Conservation (phyloP, 768 basidiomycete genomes). For the Leccinum truebloodii region DNA sequence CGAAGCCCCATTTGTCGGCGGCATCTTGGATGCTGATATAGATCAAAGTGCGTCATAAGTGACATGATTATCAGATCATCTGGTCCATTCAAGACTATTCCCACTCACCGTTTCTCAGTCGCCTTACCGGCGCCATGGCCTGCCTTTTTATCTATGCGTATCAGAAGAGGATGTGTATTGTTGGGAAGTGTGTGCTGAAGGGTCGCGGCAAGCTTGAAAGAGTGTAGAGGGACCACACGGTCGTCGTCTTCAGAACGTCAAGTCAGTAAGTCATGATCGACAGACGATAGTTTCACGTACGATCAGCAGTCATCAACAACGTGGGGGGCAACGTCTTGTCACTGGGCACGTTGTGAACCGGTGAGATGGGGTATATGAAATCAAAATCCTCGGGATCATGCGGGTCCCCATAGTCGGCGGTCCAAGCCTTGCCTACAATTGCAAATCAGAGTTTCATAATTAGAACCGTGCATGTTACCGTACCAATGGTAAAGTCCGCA, state of each 20-base stretch:
- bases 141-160: slow-evolving; percentile 78
- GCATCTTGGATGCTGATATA: slow-evolving; percentile 66
- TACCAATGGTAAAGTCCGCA: slow-evolving; percentile 75
- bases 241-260: slow-evolving; percentile 60
- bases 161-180: slow-evolving; percentile 71
- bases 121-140: slow-evolving; percentile 83
- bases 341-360: slow-evolving; percentile 74
- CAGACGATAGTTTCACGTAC: slow-evolving; percentile 43
- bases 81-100: not conserved
- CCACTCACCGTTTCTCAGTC: slow-evolving; percentile 60
- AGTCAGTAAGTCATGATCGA: slow-evolving; percentile 6
- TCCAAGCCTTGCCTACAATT: slow-evolving; percentile 67
- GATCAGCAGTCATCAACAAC: slow-evolving; percentile 82
- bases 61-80: slow-evolving; percentile 5
- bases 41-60: not conserved
- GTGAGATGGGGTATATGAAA: slow-evolving; percentile 79
- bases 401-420: slow-evolving; percentile 76
- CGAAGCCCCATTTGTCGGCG: slow-evolving; percentile 78
- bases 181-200: slow-evolving; percentile 64
- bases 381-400: slow-evolving; percentile 79
- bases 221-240: slow-evolving; percentile 84
- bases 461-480: not conserved
- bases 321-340: slow-evolving; percentile 63
- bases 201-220: slow-evolving; percentile 81
- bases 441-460: slow-evolving; percentile 11